Base-by-base conservation (phyloP, 2,329 filamentous ascomycete species). In the Neofusicoccum cordaticola region DNA sequence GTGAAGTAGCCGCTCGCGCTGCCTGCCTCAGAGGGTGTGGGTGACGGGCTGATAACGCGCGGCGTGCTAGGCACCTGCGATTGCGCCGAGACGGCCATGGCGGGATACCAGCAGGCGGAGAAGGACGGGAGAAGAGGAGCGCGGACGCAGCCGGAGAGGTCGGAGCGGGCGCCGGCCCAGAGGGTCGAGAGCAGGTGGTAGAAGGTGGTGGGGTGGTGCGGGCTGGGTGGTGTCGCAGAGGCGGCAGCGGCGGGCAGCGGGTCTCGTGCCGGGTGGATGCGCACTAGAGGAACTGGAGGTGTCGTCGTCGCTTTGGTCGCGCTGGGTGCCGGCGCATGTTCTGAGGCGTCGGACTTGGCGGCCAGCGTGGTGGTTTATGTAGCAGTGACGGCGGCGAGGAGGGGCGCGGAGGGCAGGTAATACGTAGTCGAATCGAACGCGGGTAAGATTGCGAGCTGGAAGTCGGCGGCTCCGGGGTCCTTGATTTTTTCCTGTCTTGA, bases 31-130 rank as follows among this genome's bases (percentile, higher is more conserved):
- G 87, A 88, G 1, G 87, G 87, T 2, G 90, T 89, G 45, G 93
- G 93, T 63, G 92, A 95, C 45, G 93, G 93, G 12, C 92, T 96
- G 70, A 95, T 96, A 70, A 97, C 91, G 73, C 92, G 89, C 72
- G 93, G 93, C 64, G 90, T 95, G 65, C 85, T 85, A 65, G 93
- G 93, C 65, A 95, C 82, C 70, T 82, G 81, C 68, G 85, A 81
- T 71, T 81, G 80, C 53, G 81, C 79, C 75, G 85, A 84, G 50
- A 77, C 70, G 65, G 76, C 73, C 71, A 81, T 81, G 66, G 74
- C 73, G 62, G 71, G 69, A 62, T 71, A 74, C 72, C 73, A 77
- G 68, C 74, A 77, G 65, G 69, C 70, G 37, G 70, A 68, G 66
- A 90, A 90, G 44, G 85, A 84, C 52, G 88, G 87, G 2, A 91